Evolutionary conservation across 805 yeast species (phyloP).

Genomic region (Blastobotrys americana): DNA sequence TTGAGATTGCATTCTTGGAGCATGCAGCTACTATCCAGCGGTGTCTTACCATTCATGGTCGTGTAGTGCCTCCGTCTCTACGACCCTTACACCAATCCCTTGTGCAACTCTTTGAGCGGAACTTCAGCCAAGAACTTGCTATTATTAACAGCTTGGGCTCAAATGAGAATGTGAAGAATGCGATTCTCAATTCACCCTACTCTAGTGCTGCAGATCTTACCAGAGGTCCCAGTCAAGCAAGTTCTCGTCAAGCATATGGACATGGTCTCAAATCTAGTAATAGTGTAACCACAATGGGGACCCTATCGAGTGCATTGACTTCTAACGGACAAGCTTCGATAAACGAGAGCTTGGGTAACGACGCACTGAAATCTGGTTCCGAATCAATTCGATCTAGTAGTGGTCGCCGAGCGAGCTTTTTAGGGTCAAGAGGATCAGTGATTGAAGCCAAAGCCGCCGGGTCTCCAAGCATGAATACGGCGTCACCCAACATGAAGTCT

Average conservation of each 20-base stretch:
- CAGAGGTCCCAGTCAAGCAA: not conserved
- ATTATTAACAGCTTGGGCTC: slow-evolving; percentile 3
- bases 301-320: not conserved
- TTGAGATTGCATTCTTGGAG: slow-evolving; percentile 49
- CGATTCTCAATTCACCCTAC: slow-evolving; percentile 1
- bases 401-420: not conserved
- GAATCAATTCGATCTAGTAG: not conserved
- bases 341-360: too few species aligned
- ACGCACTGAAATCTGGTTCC: not conserved
- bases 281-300: not conserved
- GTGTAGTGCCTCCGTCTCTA: slow-evolving; percentile 49
- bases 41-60: slow-evolving; percentile 63
- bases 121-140: slow-evolving; percentile 58
- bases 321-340: not conserved
- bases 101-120: slow-evolving; percentile 53
- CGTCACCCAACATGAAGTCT: too few species aligned
- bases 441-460: not conserved
- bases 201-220: not conserved
- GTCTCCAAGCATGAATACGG: too few species aligned
- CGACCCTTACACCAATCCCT: slow-evolving; percentile 61
- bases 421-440: not conserved
- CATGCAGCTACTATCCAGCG: slow-evolving; percentile 57
- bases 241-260: not conserved
- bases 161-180: not conserved
- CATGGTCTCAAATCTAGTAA: not conserved